Base-by-base conservation (phyloP, 1,284 basidiomycete genomes). In the Mycena citricolor region DNA sequence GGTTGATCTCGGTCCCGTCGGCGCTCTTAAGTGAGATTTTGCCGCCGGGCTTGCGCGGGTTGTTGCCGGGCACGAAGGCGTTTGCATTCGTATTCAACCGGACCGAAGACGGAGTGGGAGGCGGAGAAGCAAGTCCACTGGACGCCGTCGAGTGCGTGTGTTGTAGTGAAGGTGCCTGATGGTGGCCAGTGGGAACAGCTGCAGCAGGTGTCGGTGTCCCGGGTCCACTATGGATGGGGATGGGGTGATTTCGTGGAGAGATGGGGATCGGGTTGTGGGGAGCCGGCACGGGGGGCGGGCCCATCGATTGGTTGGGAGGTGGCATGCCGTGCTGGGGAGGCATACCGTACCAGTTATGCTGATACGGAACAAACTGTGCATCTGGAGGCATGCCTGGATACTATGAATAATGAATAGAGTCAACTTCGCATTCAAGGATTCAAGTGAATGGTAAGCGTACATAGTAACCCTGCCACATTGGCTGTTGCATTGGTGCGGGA, bases 181-280 rank as follows among this genome's bases (percentile, higher is more conserved):
- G 66, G 55, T 79, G 77, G 8, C 70, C 61, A 34, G 69, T 64
- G 14, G 77, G 74, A 31, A 73, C 60, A 17, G 83, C 73, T 51
- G 83, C 81, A 1, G 76, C 50, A 33, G 77, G 66, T 0, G 81
- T 83, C 8, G 84, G 85, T 2, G 85, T 86, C 24, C 77, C 78
- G 19, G 83, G 81, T 2, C 67, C 61, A 32, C 48, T 50, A 56
- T 77, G 79, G 14, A 86, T 64, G 30, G 65, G 69, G 6, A 76
- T 68, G 13, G 79, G 77, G 25, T 68, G 72, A 57, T 75, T 79
- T 50, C 81, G 77, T 17, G 84, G 85, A 8, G 83, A 86, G 68
- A 86, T 76, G 4, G 76, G 67, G 62, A 78, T 69, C 63, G 22
- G 64, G 60, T 19, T 73, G 69, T 24, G 67, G 66, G 11, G 65